Conservation (phyloP, 169 alveolate genomes). For the Eimeria praecox region DNA sequence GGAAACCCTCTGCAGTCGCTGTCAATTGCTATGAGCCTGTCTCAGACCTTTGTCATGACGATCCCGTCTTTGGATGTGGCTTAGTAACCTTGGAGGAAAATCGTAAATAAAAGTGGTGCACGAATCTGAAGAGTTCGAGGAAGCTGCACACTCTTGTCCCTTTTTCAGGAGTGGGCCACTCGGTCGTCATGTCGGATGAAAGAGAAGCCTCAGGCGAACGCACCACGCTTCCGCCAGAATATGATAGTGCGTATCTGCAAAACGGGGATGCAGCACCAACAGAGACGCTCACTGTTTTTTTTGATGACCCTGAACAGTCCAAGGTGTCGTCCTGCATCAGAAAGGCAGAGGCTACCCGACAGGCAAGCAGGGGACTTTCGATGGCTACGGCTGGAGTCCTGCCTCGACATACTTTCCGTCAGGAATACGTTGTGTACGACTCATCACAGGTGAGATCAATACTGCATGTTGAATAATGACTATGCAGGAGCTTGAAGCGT, state of each 20-base stretch:
- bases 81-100: not conserved
- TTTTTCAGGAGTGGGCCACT: constrained; percentile 91
- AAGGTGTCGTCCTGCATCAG: constrained; percentile 42
- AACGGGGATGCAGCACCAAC: constrained; percentile 35
- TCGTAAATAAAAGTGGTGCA: no score
- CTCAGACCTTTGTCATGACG: not conserved
- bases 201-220: constrained; percentile 88
- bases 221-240: constrained; percentile 87
- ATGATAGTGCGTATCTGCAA: constrained; percentile 83
- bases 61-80: not conserved
- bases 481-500: not conserved
- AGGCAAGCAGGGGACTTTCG: not conserved
- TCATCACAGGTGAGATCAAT: constrained; percentile 89
- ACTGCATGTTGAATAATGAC: not conserved
- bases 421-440: constrained; percentile 92
- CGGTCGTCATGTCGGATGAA: constrained; percentile 88
- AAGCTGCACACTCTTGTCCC: no score
- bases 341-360: constrained; percentile 69
- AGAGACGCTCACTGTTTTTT: constrained; percentile 36
- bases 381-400: constrained; percentile 91
- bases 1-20: not conserved
- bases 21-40: not conserved
- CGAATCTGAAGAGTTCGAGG: no score
- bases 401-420: constrained; percentile 93
- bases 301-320: constrained; percentile 1